Percentiles rank a stretch among this genome's conserved stretches.
Evolutionary conservation across 192 early-diverging fungal genomes (phyloP).

Genomic region (Coemansia sp.): DNA sequence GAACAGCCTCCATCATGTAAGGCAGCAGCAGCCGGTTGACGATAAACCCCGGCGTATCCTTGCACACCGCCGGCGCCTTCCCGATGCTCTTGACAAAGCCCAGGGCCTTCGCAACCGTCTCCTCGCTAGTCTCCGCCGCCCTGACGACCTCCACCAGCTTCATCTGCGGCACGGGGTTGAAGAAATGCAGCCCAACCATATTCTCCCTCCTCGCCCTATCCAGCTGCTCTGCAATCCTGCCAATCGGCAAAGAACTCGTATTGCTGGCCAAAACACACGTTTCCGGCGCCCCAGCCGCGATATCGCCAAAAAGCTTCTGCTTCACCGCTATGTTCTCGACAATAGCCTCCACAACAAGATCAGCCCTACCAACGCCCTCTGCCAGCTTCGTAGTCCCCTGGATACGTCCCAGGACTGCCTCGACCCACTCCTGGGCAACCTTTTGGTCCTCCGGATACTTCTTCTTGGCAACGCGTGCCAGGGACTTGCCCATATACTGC

Average conservation of each 20-base stretch:
- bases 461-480: slow-evolving; percentile 87
- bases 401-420: slow-evolving; percentile 68
- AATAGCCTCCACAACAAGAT: slow-evolving; percentile 92
- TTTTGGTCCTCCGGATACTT: slow-evolving; percentile 71
- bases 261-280: slow-evolving; percentile 84
- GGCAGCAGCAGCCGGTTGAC: slow-evolving; percentile 96
- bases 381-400: slow-evolving; percentile 61
- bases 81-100: slow-evolving; percentile 71
- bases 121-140: slow-evolving; percentile 59
- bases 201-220: slow-evolving; percentile 47
- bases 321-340: slow-evolving; percentile 91
- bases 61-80: slow-evolving; percentile 89
- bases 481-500: slow-evolving; percentile 79
- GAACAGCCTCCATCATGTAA: slow-evolving; percentile 94
- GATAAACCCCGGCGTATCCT: slow-evolving; percentile 96
- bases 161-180: slow-evolving; percentile 99
- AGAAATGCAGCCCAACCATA: slow-evolving; percentile 92
- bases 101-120: slow-evolving; percentile 63
- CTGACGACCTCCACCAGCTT: slow-evolving; percentile 93
- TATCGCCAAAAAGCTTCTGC: slow-evolving; percentile 70
- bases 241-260: slow-evolving; percentile 88
- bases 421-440: slow-evolving; percentile 65
- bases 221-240: slow-evolving; percentile 70
- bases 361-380: slow-evolving; percentile 60
- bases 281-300: slow-evolving; percentile 71